A percentile compares a stretch with the other conserved stretches of the same genome.
These are phyloP conservation scores for Russula brevipes DNA, from an alignment of 768 basidiomycete species.

Conservation along the genomic window DNA sequence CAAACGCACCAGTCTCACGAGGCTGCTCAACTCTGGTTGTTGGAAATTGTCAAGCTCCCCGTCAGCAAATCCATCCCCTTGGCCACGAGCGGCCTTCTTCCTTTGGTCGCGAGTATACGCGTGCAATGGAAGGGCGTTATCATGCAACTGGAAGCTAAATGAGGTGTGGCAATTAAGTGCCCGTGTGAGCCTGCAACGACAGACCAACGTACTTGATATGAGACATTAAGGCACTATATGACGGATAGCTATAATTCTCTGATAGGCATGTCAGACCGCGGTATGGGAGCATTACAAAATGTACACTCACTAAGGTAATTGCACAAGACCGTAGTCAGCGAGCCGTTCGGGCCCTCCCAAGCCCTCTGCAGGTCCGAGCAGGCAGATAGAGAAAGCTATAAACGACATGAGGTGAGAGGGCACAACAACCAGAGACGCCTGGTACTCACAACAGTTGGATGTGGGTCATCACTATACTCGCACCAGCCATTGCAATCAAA, in stretches of 20 bases:
- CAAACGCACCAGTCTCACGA: conserved; percentile 13
- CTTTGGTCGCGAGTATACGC: conserved; percentile 9
- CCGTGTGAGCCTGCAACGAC: neutral
- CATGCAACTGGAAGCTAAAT: conserved; percentile 9
- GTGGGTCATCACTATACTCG: neutral
- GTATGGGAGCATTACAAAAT: neutral
- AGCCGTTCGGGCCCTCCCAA: conserved; percentile 27
- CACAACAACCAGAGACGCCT: neutral
- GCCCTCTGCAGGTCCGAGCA: conserved; percentile 28
- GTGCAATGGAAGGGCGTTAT: conserved; percentile 8
- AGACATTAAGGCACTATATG: conserved; percentile 12
- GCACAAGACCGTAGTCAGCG: conserved; percentile 25
- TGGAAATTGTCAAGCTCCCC: conserved; percentile 20
- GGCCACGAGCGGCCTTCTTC: conserved; percentile 1
- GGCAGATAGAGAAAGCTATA: conserved; percentile 24
- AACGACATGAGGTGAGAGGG: neutral
- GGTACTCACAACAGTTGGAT: conserved; percentile 18
- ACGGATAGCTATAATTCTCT: conserved; percentile 3
- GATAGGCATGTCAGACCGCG: conserved; percentile 6
- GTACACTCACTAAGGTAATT: conserved; percentile 17
- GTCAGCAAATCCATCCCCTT: conserved; percentile 2
- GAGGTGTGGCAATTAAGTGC: neutral
- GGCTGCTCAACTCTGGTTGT: conserved; percentile 16
- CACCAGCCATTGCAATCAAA: conserved; percentile 26
- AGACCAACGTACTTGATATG: conserved; percentile 21